A percentile compares a stretch with the other conserved stretches of the same genome.
phyloP scores from a whole-genome alignment of 2,329 filamentous ascomycete species.

The Paradendryphiella salina region DNA sequence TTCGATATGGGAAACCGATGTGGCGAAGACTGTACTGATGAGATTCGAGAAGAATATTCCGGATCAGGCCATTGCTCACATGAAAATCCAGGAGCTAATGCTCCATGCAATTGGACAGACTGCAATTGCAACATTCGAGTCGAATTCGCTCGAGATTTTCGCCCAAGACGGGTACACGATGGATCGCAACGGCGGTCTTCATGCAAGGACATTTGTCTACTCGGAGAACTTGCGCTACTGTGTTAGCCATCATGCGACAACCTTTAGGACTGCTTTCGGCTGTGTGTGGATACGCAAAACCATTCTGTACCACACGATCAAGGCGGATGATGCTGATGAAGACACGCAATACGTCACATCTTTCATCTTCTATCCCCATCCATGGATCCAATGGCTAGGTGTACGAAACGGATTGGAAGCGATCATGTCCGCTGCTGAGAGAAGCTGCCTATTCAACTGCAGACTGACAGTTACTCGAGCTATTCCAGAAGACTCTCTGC shows the following conservation, averaged over 20 bases:
- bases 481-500: conserved; percentile 15
- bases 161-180: not conserved
- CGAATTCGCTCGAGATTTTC: not conserved
- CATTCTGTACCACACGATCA: not conserved
- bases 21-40: not conserved
- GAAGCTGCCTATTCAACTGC: not conserved
- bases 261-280: not conserved
- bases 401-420: not conserved
- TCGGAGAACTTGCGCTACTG: not conserved
- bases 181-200: not conserved
- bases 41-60: not conserved
- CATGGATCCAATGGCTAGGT: not conserved
- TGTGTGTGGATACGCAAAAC: not conserved
- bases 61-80: not conserved
- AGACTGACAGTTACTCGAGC: not conserved
- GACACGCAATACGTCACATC: not conserved
- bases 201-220: not conserved
- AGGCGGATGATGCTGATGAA: not conserved
- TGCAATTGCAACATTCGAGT: not conserved
- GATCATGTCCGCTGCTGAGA: not conserved
- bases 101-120: not conserved
- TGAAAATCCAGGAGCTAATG: not conserved
- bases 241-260: not conserved
- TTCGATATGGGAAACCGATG: not conserved
- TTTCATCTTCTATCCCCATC: not conserved